These are phyloP conservation scores for Termitomyces sp. DNA, from an alignment of 768 basidiomycete species.

Conservation along the genomic window DNA sequence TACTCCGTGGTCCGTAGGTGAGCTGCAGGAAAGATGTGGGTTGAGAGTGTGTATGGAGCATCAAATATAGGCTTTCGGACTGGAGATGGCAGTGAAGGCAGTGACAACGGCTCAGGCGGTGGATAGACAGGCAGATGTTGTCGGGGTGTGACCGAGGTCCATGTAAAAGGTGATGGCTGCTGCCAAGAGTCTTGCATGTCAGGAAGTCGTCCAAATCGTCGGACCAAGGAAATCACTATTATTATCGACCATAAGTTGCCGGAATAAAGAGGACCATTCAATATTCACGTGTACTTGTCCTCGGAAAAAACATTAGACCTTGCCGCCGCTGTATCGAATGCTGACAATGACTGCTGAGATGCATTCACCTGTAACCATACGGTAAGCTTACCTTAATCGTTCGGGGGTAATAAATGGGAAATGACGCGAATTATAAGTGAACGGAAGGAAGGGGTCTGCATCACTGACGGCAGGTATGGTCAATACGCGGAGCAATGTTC, in stretches of 20 bases:
- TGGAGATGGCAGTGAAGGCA: constrained; percentile 35
- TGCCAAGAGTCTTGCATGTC: constrained; percentile 15
- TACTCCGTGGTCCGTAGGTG: constrained; percentile 41
- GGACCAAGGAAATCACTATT: not conserved
- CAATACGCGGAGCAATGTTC: not conserved
- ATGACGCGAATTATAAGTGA: not conserved
- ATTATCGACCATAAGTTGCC: not conserved
- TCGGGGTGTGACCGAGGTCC: constrained; percentile 21
- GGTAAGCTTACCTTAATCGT: not conserved
- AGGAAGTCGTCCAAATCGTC: not conserved
- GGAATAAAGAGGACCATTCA: not conserved
- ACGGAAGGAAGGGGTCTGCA: not conserved
- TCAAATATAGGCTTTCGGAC: constrained; percentile 28
- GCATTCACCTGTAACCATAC: not conserved
- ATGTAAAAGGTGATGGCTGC: constrained; percentile 21
- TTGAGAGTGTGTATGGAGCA: constrained; percentile 38
- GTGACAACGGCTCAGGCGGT: constrained; percentile 27
- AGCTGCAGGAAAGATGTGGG: constrained; percentile 54
- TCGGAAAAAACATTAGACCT: not conserved
- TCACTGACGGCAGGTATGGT: not conserved
- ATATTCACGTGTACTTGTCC: not conserved
- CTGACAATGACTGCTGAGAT: not conserved
- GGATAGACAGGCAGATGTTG: constrained; percentile 32
- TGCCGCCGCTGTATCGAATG: not conserved
- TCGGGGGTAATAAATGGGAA: not conserved